phyloP scores from a whole-genome alignment of 306 rosid species.

The Phaseolus lunatus region DNA sequence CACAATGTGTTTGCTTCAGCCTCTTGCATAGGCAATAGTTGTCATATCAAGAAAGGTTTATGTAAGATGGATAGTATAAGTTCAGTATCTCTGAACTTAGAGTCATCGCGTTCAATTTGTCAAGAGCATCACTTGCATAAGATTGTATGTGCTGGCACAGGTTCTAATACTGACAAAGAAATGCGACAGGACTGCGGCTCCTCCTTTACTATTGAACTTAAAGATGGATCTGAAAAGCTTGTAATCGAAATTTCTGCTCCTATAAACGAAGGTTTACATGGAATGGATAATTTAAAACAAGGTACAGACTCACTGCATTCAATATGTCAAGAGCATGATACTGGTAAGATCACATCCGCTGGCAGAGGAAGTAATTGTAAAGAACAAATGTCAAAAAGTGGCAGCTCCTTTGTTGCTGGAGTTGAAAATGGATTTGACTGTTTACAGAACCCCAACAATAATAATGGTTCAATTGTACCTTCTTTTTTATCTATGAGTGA shows the following conservation, averaged over 20 bases:
- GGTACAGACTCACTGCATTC: slow-evolving; percentile 32
- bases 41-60: slow-evolving; percentile 37
- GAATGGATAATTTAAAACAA: slow-evolving; percentile 10
- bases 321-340: slow-evolving; percentile 10
- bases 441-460: slow-evolving; percentile 13
- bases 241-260: slow-evolving; percentile 21
- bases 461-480: slow-evolving; percentile 11
- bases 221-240: slow-evolving; percentile 43
- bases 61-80: slow-evolving; percentile 1
- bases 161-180: not conserved
- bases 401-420: not conserved
- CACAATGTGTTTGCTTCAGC: slow-evolving; percentile 34
- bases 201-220: slow-evolving; percentile 32
- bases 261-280: slow-evolving; percentile 27
- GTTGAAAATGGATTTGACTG: slow-evolving; percentile 26
- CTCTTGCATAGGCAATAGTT: slow-evolving; percentile 38
- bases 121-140: slow-evolving; percentile 33
- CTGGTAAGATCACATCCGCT: slow-evolving; percentile 30
- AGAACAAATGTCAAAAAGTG: slow-evolving; percentile 14
- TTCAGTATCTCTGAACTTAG: not conserved
- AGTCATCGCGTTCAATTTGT: slow-evolving; percentile 23
- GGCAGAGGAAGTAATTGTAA: not conserved
- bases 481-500: slow-evolving; percentile 11
- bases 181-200: not conserved
- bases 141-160: slow-evolving; percentile 30